A percentile compares a stretch with the other conserved stretches of the same genome.
These are phyloP conservation scores for Chrysanthemum lavandulifolium DNA, from an alignment of 129 eudicot species.

Conservation along the genomic window DNA sequence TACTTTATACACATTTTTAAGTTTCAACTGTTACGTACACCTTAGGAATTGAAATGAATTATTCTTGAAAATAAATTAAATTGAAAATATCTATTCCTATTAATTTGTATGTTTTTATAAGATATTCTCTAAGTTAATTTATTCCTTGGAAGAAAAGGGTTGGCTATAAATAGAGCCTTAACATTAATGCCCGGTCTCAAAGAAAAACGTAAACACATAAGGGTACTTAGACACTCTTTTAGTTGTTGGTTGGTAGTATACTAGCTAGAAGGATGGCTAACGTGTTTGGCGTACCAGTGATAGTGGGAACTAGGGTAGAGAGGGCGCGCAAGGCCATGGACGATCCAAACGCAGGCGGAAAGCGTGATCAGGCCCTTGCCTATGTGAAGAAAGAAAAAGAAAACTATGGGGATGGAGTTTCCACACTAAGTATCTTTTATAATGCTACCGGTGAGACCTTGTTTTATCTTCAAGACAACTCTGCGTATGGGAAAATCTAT, in stretches of 20 bases:
- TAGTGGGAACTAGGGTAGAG: background rate
- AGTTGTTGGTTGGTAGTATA: too few species aligned
- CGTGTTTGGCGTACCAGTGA: background rate
- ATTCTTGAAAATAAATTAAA: background rate
- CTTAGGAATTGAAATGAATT: background rate
- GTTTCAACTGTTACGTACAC: background rate
- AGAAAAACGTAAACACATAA: too few species aligned
- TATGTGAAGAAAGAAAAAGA: background rate
- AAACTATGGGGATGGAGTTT: too few species aligned
- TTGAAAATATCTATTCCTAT: background rate
- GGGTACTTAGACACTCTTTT: too few species aligned
- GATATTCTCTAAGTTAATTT: background rate
- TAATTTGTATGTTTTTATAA: background rate
- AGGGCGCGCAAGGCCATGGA: background rate
- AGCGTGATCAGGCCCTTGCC: background rate
- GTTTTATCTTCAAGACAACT: background rate
- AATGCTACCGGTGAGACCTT: conserved; percentile 4
- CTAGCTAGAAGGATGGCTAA: background rate
- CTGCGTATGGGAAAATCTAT: background rate
- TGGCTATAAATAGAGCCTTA: background rate
- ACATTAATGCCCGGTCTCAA: too few species aligned
- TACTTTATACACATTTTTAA: too few species aligned
- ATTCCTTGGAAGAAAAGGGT: background rate
- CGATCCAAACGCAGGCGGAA: too few species aligned
- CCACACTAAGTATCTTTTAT: background rate